Base-by-base conservation (phyloP, 805 yeast genomes). In the Saccharomycopsis guyanensis region DNA sequence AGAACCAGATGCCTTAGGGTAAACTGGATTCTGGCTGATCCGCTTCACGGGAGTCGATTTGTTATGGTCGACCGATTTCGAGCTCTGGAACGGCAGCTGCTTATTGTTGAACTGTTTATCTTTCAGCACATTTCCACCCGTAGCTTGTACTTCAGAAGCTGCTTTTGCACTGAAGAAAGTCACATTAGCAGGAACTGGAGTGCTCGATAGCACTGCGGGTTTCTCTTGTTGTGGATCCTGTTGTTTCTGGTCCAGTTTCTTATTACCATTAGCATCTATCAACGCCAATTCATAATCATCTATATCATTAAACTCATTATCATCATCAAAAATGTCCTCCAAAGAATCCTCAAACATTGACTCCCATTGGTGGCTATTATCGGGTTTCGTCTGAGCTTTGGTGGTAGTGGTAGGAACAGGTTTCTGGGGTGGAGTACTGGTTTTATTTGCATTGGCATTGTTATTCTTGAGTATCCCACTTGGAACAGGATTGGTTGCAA, bases 11-110 rank as follows among this genome's bases (percentile, higher is more conserved):
- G 29, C 29, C 10, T 25, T 42, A 15, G 52, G 52, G 24, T 49
- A 49, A 12, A 45, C 31, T 18, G 50, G 49, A 12, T 45, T 36
- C 33, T 43, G 42, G 10, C 42, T 42, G 13, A 55, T 53, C 47
- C 79, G 64, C 48, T 74, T 75, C 2, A 83, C 66, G 2, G 84
- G 88, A 3, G 77, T 74, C 0, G 89, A 82, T 47, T 74, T 78
- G 1, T 72, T 69, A 39, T 82, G 91, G 59, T 84, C 88, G 12
- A 82, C 66, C 0, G 82, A 79, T 45, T 33, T 33, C 18, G 19
- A 15, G 10, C 20, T 33, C 10, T 15, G 20, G 20, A 33, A 33
- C 20, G 37, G 37, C 29, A 25, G 29, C 29, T 6, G 29, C 29
- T 78, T 73, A 52, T 69, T 72, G 12, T 71, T 72, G 53, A 71